Base-by-base conservation (phyloP, 2,329 filamentous ascomycete genomes). In the Colletotrichum sp. region DNA sequence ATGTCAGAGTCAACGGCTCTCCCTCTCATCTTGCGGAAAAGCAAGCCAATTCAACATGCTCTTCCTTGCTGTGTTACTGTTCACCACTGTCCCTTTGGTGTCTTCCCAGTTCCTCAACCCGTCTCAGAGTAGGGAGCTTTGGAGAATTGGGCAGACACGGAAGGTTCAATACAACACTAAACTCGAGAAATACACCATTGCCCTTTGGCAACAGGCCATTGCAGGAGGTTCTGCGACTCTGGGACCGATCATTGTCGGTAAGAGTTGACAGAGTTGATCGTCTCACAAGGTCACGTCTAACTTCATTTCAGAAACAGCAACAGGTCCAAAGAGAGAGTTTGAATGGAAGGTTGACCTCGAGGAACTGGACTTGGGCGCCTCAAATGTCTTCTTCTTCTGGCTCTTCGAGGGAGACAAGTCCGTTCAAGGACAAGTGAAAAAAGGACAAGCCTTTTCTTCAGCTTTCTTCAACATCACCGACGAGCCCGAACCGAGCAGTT, bases 161-260 rank as follows among this genome's bases (percentile, higher is more conserved):
- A 79, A 72, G 5, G 77, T 82, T 63, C 71, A 76, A 21, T 81
- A 78, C 63, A 80, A 78, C 15, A 81, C 80, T 2, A 75, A 63
- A 4, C 78, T 78, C 52, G 72, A 55, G 8, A 76, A 77, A 28
- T 82, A 81, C 75, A 77, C 77, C 15, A 80, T 82, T 69, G 78
- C 77, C 9, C n/a, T 82, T 8, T 81, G 78, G 78, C 81, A 83
- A 16, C 72, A 81, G 44, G 68, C 49, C 18, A 26, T 59, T 3
- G 49, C 55, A 2, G 59, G 70, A 15, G 64, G 52, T 3, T 69
- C 76, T 1, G 80, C 79, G 15, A 66, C n/a, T 0, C 15, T 71
- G 6, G 79, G 79, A 1, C 79, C 79, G 2, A 72, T 76, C 8
- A 55, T 79, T 4, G 49, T 69, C 7, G 36, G 78, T 78, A 64